Evolutionary conservation across 306 rosid species (phyloP), one percentile per base, ranked within the genome.

Genomic region (Quercus agrifolia): DNA sequence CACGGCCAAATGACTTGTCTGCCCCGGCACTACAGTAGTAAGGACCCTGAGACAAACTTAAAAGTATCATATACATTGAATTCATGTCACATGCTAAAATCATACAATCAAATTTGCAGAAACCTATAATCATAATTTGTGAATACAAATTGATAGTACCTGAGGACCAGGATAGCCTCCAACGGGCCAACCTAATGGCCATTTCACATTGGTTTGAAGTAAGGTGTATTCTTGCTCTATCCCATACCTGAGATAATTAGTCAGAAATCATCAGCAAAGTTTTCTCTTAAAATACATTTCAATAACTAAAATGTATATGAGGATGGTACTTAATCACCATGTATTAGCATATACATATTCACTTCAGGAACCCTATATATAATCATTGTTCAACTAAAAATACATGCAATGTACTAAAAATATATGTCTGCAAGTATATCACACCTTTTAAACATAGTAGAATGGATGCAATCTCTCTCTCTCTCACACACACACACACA

Each of bases 81-180:
- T 71, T 8, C 56, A 23, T 71, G n/a, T 72, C 30, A 6, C 35
- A 74, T 23, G 58, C 58, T 28, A 66, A 21, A n/a, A 52, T 73
- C 23, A 5, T 25, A 21, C 74, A 27, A 41, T 38, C 59, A 63
- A 66, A 35, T 71, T 56, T 55, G 21, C 44, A 21, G 30, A 72
- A 57, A 59, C 56, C 21, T 11, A 13, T 18, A 59, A 80, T 74
- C 33, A 31, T 49, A 61, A 74, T 28, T 19, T 64, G 63, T 76
- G 74, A 79, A 80, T 75, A 59, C 73, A 70, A 75, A 13, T 14
- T 31, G 73, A 77, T 56, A 35, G 23, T 82, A 96, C 99, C 97
- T 93, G 99, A 83, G 99, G 98, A 86, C 99, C 99, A 62, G 99
- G 99, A 78, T 96, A 96, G 41, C 88, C 99, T 85, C 99, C 98